Base-by-base conservation (phyloP, 192 early-diverging fungal genomes). In the Cladochytrium replicatum region DNA sequence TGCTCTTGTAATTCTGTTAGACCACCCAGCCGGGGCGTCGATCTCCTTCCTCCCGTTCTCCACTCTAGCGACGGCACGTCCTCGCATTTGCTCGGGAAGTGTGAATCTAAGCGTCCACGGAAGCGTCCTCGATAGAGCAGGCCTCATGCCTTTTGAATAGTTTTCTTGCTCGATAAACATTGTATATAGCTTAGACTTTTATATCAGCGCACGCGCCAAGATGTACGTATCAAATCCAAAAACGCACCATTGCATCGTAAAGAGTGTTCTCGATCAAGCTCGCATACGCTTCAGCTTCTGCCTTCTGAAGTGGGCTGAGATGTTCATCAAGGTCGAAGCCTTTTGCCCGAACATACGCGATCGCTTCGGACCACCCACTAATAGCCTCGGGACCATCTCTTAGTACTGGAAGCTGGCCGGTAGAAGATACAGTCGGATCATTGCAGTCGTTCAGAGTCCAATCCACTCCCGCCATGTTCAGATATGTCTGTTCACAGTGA, bases 141-240 rank as follows among this genome's bases (percentile, higher is more conserved):
- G 87, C 25, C 86, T 75, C 27, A 84, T 87, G 9, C 64, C 66
- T 13, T 84, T 74, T 22, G 67, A 61, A 71, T 83, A 90, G 63
- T 96, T 93, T 24, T 85, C 80, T 3, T 74, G 57, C 38, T 91
- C 90, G 4, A 86, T 56, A 47, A 83, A 96, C 83, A 85, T 88
- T 28, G 74, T 85, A 48, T 82, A 91, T 21, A 93, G 60, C 71
- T 66, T 46, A 29, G 17, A 46, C 22, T 22, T 48, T 22, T n/a
- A n/a, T n/a, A n/a, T n/a, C n/a, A n/a, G n/a, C n/a, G n/a, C n/a
- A n/a, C n/a, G n/a, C n/a, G n/a, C n/a, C n/a, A n/a, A n/a, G n/a
- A n/a, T 6, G 40, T 21, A 15, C 38, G 2, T 23, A 48, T 31
- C 24, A 4, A 44, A 9, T 24, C 6, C 25, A 5, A 29, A 2